A percentile compares a stretch with the other conserved stretches of the same genome.
These are phyloP conservation scores for Bipolaris victoriae DNA, from an alignment of 2,329 filamentous ascomycete genomes.

Conservation along the genomic window DNA sequence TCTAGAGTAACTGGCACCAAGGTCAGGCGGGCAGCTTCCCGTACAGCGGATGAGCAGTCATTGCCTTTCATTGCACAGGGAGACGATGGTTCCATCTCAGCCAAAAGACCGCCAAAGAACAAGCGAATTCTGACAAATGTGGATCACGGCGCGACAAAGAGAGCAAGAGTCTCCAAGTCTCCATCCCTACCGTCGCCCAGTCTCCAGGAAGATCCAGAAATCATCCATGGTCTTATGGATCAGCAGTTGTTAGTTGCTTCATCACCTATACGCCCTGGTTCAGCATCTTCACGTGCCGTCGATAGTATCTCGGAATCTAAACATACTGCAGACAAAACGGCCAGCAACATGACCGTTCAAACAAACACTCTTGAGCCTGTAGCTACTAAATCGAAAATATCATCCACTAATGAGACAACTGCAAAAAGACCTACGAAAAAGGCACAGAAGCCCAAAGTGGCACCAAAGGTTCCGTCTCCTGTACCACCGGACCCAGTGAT, in stretches of 20 bases:
- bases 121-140: constrained; percentile 15
- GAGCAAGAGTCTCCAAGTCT: constrained; percentile 5
- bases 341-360: background rate
- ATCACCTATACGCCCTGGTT: constrained; percentile 12
- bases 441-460: constrained; percentile 2
- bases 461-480: constrained; percentile 3
- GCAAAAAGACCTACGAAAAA: constrained; percentile 8
- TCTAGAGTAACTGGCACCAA: constrained; percentile 1
- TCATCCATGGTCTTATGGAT: constrained; percentile 39
- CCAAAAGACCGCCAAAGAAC: background rate
- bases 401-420: background rate
- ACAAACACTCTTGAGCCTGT: background rate
- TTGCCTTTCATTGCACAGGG: constrained; percentile 9
- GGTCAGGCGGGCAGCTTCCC: constrained; percentile 4
- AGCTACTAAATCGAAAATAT: background rate
- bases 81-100: background rate
- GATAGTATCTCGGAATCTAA: constrained; percentile 6
- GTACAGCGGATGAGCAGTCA: constrained; percentile 8
- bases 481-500: constrained; percentile 2
- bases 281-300: constrained; percentile 9
- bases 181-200: constrained; percentile 16
- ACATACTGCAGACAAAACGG: constrained; percentile 3
- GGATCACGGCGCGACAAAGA: constrained; percentile 2
- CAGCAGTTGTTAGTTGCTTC: constrained; percentile 31
- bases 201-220: constrained; percentile 34